phyloP scores from a whole-genome alignment of 495 filamentous ascomycete species.

The Chaetomium tenue region DNA sequence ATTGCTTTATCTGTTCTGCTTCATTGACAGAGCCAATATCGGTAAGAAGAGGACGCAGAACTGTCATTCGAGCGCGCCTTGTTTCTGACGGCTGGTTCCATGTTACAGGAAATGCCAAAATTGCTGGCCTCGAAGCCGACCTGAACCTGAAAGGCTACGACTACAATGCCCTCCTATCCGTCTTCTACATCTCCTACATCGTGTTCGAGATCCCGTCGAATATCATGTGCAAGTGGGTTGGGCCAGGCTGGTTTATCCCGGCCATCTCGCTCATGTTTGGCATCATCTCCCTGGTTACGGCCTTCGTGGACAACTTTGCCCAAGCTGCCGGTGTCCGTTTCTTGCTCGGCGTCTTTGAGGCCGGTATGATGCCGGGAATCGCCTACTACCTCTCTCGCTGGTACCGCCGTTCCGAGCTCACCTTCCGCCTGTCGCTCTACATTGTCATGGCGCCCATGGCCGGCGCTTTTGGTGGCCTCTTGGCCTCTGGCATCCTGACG shows the following conservation, averaged over 20 bases:
- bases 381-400: constrained; percentile 70
- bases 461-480: constrained; percentile 67
- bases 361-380: constrained; percentile 70
- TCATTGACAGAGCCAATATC: constrained; percentile 64
- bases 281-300: constrained; percentile 40
- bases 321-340: constrained; percentile 50
- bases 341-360: constrained; percentile 63
- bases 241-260: constrained; percentile 67
- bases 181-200: constrained; percentile 69
- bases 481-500: constrained; percentile 60
- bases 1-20: constrained; percentile 60
- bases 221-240: constrained; percentile 60
- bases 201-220: constrained; percentile 67
- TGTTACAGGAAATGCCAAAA: constrained; percentile 45
- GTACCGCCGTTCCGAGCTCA: constrained; percentile 66
- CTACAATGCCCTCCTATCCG: constrained; percentile 64
- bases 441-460: constrained; percentile 70
- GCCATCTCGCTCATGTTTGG: constrained; percentile 49
- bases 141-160: constrained; percentile 62
- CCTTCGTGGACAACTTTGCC: constrained; percentile 42
- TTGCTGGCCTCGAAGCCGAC: constrained; percentile 62
- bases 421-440: constrained; percentile 69
- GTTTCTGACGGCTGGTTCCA: constrained; percentile 1
- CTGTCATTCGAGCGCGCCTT: too few species aligned
- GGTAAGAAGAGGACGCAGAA: constrained; percentile 37